Percentiles rank a stretch among this genome's conserved stretches.
These are phyloP conservation scores for Begonia loranthoides DNA, from an alignment of 306 rosid species.

Conservation along the genomic window DNA sequence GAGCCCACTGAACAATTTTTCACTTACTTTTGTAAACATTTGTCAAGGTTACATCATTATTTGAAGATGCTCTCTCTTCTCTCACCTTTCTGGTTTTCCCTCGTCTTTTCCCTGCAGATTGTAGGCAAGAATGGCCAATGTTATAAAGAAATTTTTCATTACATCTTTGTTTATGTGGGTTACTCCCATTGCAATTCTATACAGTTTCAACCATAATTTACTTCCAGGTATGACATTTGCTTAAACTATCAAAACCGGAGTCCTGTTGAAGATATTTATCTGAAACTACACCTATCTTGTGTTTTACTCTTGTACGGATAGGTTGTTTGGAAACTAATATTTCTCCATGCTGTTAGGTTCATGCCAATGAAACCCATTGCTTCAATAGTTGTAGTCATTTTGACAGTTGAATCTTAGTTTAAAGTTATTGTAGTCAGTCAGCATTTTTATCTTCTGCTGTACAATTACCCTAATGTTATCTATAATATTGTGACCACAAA, in stretches of 20 bases:
- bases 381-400: background rate
- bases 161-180: slow-evolving; percentile 73
- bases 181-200: slow-evolving; percentile 52
- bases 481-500: too few relatives aligned
- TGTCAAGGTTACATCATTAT: too few relatives aligned
- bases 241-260: background rate
- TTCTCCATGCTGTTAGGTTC: background rate
- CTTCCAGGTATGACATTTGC: slow-evolving; percentile 51
- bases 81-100: too few relatives aligned
- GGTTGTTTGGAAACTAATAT: background rate
- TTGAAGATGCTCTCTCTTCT: too few relatives aligned
- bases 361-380: background rate
- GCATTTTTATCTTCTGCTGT: too few relatives aligned
- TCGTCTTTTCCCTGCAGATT: slow-evolving; percentile 9
- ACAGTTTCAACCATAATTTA: slow-evolving; percentile 55
- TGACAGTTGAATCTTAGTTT: too few relatives aligned
- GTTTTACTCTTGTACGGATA: background rate
- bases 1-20: too few relatives aligned
- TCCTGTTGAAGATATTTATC: too few relatives aligned
- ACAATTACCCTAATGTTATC: too few relatives aligned
- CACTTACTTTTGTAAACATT: too few relatives aligned
- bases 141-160: slow-evolving; percentile 48
- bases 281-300: too few relatives aligned
- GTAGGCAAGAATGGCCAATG: slow-evolving; percentile 37
- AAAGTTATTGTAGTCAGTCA: too few relatives aligned